These are phyloP conservation scores for Chrysoporthe cubensis DNA, from an alignment of 2,329 filamentous ascomycete species.

Conservation along the genomic window DNA sequence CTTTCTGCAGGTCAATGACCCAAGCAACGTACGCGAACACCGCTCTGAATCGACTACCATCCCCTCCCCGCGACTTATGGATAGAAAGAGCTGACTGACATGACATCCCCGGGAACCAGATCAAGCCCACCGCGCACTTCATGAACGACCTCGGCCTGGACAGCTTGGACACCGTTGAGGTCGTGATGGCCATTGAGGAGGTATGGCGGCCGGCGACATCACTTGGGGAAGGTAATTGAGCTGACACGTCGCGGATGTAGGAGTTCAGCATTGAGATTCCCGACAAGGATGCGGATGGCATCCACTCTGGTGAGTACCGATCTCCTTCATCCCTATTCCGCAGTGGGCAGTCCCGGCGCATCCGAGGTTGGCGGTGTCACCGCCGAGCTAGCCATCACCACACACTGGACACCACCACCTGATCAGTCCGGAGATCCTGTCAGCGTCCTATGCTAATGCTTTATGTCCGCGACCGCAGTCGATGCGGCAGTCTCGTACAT, in stretches of 20 bases:
- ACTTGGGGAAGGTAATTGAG: background rate
- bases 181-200: conserved; percentile 99
- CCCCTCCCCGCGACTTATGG: background rate
- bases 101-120: conserved; percentile 53
- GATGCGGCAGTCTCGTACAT: conserved; percentile 96
- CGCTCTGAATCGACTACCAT: background rate
- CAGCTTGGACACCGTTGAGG: conserved; percentile 97
- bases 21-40: conserved; percentile 57
- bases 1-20: conserved; percentile 66
- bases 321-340: background rate
- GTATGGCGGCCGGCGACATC: conserved; percentile 48
- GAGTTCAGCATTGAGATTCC: conserved; percentile 92
- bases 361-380: background rate
- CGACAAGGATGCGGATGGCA: conserved; percentile 92
- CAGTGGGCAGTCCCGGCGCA: background rate
- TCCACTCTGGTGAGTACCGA: conserved; percentile 80
- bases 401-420: background rate
- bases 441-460: background rate
- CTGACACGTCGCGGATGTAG: conserved; percentile 32
- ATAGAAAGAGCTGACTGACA: conserved; percentile 4
- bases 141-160: conserved; percentile 96
- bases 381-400: background rate
- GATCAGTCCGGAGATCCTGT: background rate
- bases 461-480: conserved; percentile 55
- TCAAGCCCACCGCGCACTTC: conserved; percentile 85